Percentiles rank a stretch among this genome's conserved stretches.
Conservation (phyloP, 2,329 filamentous ascomycete genomes). For the Epichloe uncinata region DNA sequence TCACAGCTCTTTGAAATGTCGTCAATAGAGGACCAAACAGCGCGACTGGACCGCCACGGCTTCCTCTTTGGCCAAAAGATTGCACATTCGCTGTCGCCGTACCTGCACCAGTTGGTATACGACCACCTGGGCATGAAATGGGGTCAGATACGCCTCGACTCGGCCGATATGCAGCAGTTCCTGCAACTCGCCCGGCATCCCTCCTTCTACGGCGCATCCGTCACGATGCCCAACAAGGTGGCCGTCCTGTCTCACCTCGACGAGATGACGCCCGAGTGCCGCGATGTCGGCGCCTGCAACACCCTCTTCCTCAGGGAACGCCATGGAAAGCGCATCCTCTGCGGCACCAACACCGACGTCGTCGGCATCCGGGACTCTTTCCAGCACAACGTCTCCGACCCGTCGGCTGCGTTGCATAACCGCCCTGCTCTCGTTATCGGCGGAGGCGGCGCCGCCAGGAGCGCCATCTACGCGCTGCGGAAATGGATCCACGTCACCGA, state of each 20-base stretch:
- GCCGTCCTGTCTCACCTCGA: conserved; percentile 62
- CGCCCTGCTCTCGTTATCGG: conserved; percentile 62
- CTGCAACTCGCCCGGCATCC: conserved; percentile 39
- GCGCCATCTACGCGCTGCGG: conserved; percentile 61
- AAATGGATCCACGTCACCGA: conserved; percentile 53
- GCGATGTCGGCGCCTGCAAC: conserved; percentile 65
- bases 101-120: conserved; percentile 42
- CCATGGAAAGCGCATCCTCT: conserved; percentile 37
- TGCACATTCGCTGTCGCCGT: conserved; percentile 39
- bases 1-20: background rate
- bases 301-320: conserved; percentile 54
- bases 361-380: conserved; percentile 66
- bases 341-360: conserved; percentile 73
- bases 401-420: conserved; percentile 35
- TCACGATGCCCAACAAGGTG: conserved; percentile 80
- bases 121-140: conserved; percentile 34
- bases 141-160: conserved; percentile 40
- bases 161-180: conserved; percentile 34
- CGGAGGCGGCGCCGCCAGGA: conserved; percentile 65
- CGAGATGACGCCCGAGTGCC: conserved; percentile 57
- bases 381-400: conserved; percentile 35
- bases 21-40: conserved; percentile 6
- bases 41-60: conserved; percentile 29
- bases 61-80: conserved; percentile 47
- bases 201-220: conserved; percentile 49